Base-by-base conservation (phyloP, 768 basidiomycete species). In the Amanita pallidorosea region DNA sequence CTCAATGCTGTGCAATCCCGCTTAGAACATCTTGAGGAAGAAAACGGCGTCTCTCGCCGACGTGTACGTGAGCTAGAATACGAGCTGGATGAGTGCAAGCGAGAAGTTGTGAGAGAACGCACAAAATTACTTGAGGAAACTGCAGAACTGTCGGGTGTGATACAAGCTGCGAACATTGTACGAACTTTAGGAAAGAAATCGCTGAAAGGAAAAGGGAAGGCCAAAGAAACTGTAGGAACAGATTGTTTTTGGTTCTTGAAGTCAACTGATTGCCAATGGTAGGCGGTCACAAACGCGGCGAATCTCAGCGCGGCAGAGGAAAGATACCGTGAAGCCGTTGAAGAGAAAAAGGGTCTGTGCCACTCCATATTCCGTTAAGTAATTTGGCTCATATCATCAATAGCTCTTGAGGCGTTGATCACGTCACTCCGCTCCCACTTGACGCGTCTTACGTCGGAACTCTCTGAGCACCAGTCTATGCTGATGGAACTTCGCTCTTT, bases 41-140 rank as follows among this genome's bases (percentile, higher is more conserved):
- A 95, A 60, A 94, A 94, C 56, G 72, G 81, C 4, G 76, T 88
- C 7, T 91, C 90, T 4, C 75, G 88, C 1, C 72, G 86, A 22
- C 74, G 91, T 15, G 87, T 96, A n/a, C 69, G 81, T 34, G 92
- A 95, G 60, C 74, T 96, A 2, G 93, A 96, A 65, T 70, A 75
- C 49, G 93, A 95, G 61, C 73, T 96, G 5, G 90, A 95, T 54
- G 76, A 77, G 12, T 88, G 87, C 56, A 88, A 85, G 61, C 74
- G 76, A n/a, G 86, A 93, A 41, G 83, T 88, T 2, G 76, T 74
- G 1, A 69, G 72, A 49, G 88, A 91, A 60, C 75, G 86, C 12
- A 81, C 81, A 2, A 67, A 78, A 22, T 70, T 86, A 11, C 65
- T 80, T 31, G 79, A 83, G 49, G 71, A 73, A 27, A 78, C 82